Conservation (phyloP, 306 rosid genomes). For the Vicia faba region DNA sequence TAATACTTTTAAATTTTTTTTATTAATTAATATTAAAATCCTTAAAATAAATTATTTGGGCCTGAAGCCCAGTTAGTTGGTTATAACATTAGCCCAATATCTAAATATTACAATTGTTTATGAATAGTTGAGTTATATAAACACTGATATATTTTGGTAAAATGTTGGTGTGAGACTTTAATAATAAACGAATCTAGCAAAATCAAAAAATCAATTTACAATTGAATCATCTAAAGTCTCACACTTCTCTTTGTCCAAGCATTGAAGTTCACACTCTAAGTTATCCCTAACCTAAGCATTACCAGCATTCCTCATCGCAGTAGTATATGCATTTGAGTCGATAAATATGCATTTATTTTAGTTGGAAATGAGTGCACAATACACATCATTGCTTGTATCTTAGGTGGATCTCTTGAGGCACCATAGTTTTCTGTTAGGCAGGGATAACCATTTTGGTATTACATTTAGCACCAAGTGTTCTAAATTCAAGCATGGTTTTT, state of each 20-base stretch:
- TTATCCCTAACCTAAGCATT: slow-evolving; percentile 97
- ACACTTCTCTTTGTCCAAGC: slow-evolving; percentile 85
- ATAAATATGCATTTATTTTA: slow-evolving; percentile 79
- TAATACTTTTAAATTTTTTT: no score
- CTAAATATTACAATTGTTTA: no score
- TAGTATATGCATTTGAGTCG: slow-evolving; percentile 78
- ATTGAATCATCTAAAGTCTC: slow-evolving; percentile 76
- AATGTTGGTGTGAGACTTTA: no score
- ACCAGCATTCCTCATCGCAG: slow-evolving; percentile 70
- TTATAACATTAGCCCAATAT: no score
- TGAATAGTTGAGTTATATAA: no score
- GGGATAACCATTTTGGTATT: slow-evolving; percentile 98
- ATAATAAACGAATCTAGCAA: no score
- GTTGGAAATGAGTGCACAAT: slow-evolving; percentile 93
- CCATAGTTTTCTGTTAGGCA: slow-evolving; percentile 95
- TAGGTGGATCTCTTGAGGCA: slow-evolving; percentile 97
- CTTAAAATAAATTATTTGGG: no score
- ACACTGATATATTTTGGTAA: no score
- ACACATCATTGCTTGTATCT: slow-evolving; percentile 98
- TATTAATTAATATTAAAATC: no score
- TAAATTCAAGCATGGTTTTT: slow-evolving; percentile 95
- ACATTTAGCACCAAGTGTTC: slow-evolving; percentile 97
- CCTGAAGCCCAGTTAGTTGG: no score
- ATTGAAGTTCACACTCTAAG: slow-evolving; percentile 87
- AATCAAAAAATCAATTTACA: background rate